Conservation (phyloP, 192 early-diverging fungal species). For the Ramicandelaber brevisporus region DNA sequence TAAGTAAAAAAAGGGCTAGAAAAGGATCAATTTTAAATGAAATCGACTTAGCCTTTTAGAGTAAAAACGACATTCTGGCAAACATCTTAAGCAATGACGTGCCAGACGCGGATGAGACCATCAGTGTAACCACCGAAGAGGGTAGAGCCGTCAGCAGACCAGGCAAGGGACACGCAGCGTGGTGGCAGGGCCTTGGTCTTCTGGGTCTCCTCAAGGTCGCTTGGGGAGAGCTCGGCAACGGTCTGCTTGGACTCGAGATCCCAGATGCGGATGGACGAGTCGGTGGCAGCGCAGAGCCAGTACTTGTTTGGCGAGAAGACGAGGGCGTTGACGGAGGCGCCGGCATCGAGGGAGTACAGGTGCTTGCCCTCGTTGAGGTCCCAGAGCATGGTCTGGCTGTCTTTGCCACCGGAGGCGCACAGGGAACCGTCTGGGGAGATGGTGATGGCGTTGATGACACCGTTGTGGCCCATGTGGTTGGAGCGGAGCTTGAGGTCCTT, state of each 20-base stretch:
- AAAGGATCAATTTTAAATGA: too few relatives aligned
- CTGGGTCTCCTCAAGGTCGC: constrained; percentile 39
- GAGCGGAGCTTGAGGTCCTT: constrained; percentile 96
- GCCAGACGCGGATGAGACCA: constrained; percentile 59
- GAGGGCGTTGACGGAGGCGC: constrained; percentile 85
- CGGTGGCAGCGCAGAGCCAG: constrained; percentile 98
- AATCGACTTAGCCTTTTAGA: too few relatives aligned
- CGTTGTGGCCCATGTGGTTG: constrained; percentile 97
- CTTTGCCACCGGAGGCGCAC: constrained; percentile 98
- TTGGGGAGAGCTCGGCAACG: constrained; percentile 76
- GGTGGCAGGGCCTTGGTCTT: constrained; percentile 54
- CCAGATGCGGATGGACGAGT: constrained; percentile 95
- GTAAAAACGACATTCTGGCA: too few relatives aligned
- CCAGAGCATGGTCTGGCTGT: constrained; percentile 98
- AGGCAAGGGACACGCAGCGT: constrained; percentile 88
- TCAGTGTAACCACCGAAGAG: constrained; percentile 98
- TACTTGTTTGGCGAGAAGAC: constrained; percentile 99
- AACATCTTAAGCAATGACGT: too few relatives aligned
- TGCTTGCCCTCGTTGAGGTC: constrained; percentile 99
- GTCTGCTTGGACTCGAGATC: constrained; percentile 94
- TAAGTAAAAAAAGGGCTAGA: too few relatives aligned
- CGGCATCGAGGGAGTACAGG: constrained; percentile 96
- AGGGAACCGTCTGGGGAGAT: constrained; percentile 99
- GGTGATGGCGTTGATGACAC: constrained; percentile 95
- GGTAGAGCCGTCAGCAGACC: constrained; percentile 94